Base-by-base conservation (phyloP, 2,329 filamentous ascomycete genomes). In the Boeremia exigua region DNA sequence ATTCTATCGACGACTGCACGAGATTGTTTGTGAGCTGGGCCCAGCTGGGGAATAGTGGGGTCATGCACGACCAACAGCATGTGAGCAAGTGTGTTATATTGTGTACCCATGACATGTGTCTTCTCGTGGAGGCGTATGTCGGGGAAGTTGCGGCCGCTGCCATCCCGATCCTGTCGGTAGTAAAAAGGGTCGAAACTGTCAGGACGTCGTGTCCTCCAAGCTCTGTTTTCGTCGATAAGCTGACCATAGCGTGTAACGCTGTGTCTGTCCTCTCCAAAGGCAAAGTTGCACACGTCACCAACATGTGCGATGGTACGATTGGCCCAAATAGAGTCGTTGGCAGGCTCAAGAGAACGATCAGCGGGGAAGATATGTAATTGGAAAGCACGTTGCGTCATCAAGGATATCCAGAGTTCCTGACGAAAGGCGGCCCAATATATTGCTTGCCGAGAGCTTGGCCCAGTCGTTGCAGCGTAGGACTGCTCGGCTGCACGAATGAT, bases 291-390 rank as follows among this genome's bases (percentile, higher is more conserved):
- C 7, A 74, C 73, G 38, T 76, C 73, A 8, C 69, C 73, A 6
- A 75, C 61, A 56, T 75, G 73, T 7, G 70, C 70, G 38, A 78
- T 78, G 15, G 76, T 77, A 10, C 77, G 70, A 30, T 76, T 78
- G 15, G 77, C 76, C 77, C 76, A 79, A 6, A 74, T 67, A 4
- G 75, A 76, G 51, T 79, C 77, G 23, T 72, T 72, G 1, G 75
- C 71, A 14, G 74, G 70, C 47, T 76, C 72, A 7, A 77, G 69
- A 0, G 75, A 76, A 12, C 77, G 69, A 60, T 78, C 75, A 23
- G 71, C 70, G 2, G 71, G 70, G n/a, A 74, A 74, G 4, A 75
- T 73, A 36, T 75, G 71, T 14, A 74, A 40, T 30, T 72, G 70
- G 33, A 74, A 74, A 8, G 72, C 67, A 29, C 70, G 68, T 38